These are phyloP conservation scores for Coprinopsis marcescibilis DNA, from an alignment of 768 basidiomycete species.

Conservation along the genomic window DNA sequence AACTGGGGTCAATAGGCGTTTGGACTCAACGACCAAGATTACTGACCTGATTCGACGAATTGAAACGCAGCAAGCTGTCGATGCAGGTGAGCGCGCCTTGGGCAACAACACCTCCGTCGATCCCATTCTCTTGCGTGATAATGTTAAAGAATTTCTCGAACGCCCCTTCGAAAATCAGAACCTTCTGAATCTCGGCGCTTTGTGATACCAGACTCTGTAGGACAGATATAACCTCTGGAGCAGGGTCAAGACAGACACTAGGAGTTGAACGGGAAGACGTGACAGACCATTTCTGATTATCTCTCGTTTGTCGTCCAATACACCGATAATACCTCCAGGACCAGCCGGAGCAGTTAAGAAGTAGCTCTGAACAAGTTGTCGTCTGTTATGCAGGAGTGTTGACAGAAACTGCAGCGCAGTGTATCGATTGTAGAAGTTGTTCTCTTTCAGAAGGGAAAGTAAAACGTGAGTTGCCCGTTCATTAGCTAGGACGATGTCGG, in stretches of 20 bases:
- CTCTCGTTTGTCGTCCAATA: slow-evolving; percentile 81
- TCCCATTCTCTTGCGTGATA: slow-evolving; percentile 80
- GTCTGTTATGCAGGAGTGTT: slow-evolving; percentile 74
- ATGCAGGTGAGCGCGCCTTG: slow-evolving; percentile 84
- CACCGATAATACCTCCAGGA: slow-evolving; percentile 61
- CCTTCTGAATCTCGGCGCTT: slow-evolving; percentile 92
- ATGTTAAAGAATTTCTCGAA: slow-evolving; percentile 95
- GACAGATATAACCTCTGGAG: slow-evolving; percentile 75
- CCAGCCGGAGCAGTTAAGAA: slow-evolving; percentile 84
- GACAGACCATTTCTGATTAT: slow-evolving; percentile 83
- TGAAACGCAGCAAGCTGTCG: slow-evolving; percentile 84
- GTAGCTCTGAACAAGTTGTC: slow-evolving; percentile 80
- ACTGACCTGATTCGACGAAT: slow-evolving; percentile 87
- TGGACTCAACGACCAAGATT: not conserved
- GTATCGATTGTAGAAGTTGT: slow-evolving; percentile 82
- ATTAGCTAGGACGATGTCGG: slow-evolving; percentile 69
- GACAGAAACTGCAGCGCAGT: slow-evolving; percentile 78
- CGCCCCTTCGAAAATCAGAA: slow-evolving; percentile 92
- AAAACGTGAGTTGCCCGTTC: slow-evolving; percentile 71
- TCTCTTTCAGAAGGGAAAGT: slow-evolving; percentile 68
- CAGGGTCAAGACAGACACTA: not conserved
- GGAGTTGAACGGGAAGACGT: not conserved
- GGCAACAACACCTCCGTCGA: slow-evolving; percentile 84
- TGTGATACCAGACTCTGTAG: slow-evolving; percentile 77
- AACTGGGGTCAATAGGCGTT: slow-evolving; percentile 14